Evolutionary conservation across 768 basidiomycete species (phyloP).

Genomic region (Suillus clintonianus): DNA sequence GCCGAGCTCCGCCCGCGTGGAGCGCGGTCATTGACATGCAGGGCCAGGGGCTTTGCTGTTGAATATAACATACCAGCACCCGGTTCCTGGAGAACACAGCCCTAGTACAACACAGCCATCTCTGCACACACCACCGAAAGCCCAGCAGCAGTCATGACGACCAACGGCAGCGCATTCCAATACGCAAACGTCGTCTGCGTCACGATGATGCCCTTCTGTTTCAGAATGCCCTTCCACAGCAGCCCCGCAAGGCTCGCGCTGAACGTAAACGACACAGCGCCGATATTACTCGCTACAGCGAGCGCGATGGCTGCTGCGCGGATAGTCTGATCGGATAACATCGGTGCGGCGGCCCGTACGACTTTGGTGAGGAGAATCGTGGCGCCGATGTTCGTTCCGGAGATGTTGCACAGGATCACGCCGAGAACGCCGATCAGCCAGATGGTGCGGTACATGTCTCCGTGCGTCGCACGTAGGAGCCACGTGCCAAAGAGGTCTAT

Average conservation of each 20-base stretch:
- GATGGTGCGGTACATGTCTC: slow-evolving; percentile 50
- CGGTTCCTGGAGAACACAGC: no score
- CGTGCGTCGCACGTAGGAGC: slow-evolving; percentile 49
- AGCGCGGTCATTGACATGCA: no score
- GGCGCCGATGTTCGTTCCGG: slow-evolving; percentile 90
- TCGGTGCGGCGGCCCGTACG: slow-evolving; percentile 48
- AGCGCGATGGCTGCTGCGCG: slow-evolving; percentile 70
- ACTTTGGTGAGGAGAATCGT: slow-evolving; percentile 88
- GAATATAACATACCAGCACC: no score
- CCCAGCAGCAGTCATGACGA: slow-evolving; percentile 66
- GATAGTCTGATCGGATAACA: slow-evolving; percentile 35
- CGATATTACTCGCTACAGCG: slow-evolving; percentile 86
- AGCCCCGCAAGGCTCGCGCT: slow-evolving; percentile 87
- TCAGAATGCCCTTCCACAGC: slow-evolving; percentile 76
- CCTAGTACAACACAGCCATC: slow-evolving; percentile 56
- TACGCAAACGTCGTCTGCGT: slow-evolving; percentile 63
- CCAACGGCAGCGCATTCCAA: slow-evolving; percentile 69
- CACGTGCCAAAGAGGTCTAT: slow-evolving; percentile 78
- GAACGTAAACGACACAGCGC: slow-evolving; percentile 88
- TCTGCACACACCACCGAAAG: slow-evolving; percentile 75
- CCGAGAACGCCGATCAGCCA: slow-evolving; percentile 73
- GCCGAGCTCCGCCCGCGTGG: no score
- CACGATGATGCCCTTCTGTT: slow-evolving; percentile 70
- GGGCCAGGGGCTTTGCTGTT: no score
- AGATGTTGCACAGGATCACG: slow-evolving; percentile 76